Evolutionary conservation across 768 basidiomycete genomes (phyloP).

Genomic region (Suillus discolor): DNA sequence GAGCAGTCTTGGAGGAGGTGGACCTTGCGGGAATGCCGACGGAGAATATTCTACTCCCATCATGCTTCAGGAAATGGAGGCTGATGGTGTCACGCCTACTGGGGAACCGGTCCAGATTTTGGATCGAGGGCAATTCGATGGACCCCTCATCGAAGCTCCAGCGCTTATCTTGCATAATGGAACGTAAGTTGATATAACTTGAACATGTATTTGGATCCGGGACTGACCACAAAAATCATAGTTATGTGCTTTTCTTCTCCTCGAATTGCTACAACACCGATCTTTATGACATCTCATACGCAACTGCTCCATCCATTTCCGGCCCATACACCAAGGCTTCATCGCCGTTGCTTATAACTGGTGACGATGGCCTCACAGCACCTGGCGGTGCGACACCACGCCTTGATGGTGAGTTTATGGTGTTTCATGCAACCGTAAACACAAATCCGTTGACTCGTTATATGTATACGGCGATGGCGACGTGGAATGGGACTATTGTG

Average conservation of each 20-base stretch:
- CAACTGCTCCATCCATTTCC: constrained; percentile 27
- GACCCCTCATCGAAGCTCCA: constrained; percentile 34
- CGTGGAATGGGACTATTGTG: constrained; percentile 13
- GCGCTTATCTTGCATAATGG: constrained; percentile 21
- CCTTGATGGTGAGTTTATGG: constrained; percentile 16
- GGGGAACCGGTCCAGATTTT: constrained; percentile 28
- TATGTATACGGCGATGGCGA: constrained; percentile 15
- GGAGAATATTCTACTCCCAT: constrained; percentile 27
- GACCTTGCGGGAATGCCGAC: constrained; percentile 26
- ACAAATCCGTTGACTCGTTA: constrained; percentile 15
- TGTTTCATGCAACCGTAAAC: constrained; percentile 18
- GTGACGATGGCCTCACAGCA: constrained; percentile 17
- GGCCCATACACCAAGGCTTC: constrained; percentile 35
- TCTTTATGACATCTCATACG: constrained; percentile 33
- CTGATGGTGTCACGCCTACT: constrained; percentile 25
- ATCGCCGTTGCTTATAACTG: constrained; percentile 24
- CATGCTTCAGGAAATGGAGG: constrained; percentile 30
- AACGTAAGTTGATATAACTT: constrained; percentile 13
- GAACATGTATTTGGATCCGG: background rate
- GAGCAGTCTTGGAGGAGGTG: constrained; percentile 24
- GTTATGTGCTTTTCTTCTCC: constrained; percentile 32
- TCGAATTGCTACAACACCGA: constrained; percentile 30
- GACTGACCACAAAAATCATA: background rate
- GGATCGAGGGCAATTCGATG: constrained; percentile 27
- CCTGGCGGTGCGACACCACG: constrained; percentile 23